Evolutionary conservation across 768 basidiomycete genomes (phyloP).

Genomic region (Boletus bicolor): DNA sequence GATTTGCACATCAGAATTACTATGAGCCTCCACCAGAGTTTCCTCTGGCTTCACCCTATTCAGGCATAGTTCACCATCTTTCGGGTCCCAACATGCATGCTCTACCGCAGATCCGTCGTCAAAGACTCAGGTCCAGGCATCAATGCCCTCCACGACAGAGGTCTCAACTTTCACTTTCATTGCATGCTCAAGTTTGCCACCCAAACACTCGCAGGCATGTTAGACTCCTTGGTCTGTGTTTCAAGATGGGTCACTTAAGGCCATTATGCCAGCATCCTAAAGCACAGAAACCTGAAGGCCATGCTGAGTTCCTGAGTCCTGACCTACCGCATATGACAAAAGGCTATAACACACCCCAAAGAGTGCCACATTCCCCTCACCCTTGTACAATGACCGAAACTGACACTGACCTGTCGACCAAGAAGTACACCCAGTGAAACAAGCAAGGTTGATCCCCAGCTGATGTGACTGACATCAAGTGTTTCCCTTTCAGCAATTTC

Average conservation of each 20-base stretch:
- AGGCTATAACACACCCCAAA: constrained; percentile 15
- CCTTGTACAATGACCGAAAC: constrained; percentile 54
- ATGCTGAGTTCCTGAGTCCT: constrained; percentile 14
- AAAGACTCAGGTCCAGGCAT: constrained; percentile 73
- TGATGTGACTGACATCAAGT: constrained; percentile 67
- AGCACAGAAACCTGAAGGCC: constrained; percentile 46
- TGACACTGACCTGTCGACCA: constrained; percentile 62
- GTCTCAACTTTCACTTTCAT: constrained; percentile 71
- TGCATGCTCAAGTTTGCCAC: constrained; percentile 65
- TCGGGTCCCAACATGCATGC: constrained; percentile 84
- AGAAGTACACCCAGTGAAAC: constrained; percentile 51
- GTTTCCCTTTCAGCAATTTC: constrained; percentile 80
- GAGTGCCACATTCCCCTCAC: constrained; percentile 7
- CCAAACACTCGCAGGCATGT: constrained; percentile 79
- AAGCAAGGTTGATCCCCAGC: constrained; percentile 50
- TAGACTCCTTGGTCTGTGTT: constrained; percentile 87
- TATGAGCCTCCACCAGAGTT: constrained; percentile 95
- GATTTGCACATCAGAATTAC: constrained; percentile 97
- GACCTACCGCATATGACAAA: neutral
- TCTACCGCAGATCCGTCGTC: constrained; percentile 73
- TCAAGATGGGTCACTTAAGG: constrained; percentile 80
- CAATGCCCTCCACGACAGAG: constrained; percentile 64
- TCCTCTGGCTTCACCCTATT: constrained; percentile 93
- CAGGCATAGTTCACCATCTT: no score
- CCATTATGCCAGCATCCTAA: constrained; percentile 77